Evolutionary conservation across 305 asterid species (phyloP).

Genomic region (Salvia sclarea): DNA sequence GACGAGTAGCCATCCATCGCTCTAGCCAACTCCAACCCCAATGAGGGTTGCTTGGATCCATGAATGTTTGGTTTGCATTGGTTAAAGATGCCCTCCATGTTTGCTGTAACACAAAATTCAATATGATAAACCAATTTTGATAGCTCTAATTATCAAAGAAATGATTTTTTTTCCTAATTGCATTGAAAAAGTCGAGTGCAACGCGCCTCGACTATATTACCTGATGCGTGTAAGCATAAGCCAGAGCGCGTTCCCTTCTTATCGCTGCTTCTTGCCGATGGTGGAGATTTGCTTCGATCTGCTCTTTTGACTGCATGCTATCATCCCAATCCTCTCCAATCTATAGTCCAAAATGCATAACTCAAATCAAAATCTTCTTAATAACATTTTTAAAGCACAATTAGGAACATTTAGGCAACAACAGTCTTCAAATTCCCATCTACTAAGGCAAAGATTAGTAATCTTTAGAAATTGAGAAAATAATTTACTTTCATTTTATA

Average conservation of each 20-base stretch:
- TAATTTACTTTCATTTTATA: neutral
- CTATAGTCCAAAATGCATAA: constrained; percentile 35
- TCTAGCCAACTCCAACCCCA: constrained; percentile 99
- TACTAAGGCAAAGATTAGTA: neutral
- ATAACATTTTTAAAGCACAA: constrained; percentile 3
- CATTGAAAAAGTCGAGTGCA: neutral
- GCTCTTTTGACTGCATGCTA: constrained; percentile 71
- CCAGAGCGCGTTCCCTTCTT: constrained; percentile 87
- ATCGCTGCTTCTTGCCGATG: constrained; percentile 68
- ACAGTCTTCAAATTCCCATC: neutral
- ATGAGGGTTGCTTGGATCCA: constrained; percentile 81
- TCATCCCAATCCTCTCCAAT: constrained; percentile 70
- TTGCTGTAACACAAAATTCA: constrained; percentile 42
- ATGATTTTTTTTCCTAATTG: neutral
- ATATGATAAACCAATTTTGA: neutral
- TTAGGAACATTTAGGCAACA: too few relatives aligned
- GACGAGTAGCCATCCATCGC: constrained; percentile 84
- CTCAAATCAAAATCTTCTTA: constrained; percentile 6
- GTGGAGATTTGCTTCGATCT: constrained; percentile 62
- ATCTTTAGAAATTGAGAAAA: neutral
- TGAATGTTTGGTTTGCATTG: constrained; percentile 57
- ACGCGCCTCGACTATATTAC: constrained; percentile 33
- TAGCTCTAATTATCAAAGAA: neutral
- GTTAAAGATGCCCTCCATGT: constrained; percentile 65
- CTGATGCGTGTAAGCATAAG: constrained; percentile 83